Percentiles rank a stretch among this genome's conserved stretches.
phyloP scores from a whole-genome alignment of 2,329 filamentous ascomycete species.

The Aplosporella prunicola region DNA sequence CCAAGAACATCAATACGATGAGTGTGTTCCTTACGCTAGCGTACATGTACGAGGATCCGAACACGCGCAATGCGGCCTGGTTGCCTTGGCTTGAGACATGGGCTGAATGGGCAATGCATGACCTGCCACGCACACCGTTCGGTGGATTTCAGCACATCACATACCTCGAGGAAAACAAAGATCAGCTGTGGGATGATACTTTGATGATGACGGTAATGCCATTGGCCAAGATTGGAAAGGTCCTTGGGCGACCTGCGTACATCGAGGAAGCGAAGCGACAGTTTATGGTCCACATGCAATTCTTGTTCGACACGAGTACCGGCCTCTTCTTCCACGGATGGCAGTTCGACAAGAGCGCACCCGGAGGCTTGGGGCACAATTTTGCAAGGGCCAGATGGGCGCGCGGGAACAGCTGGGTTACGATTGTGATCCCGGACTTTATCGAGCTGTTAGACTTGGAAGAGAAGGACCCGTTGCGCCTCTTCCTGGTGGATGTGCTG shows the following conservation, averaged over 20 bases:
- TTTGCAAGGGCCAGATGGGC: slow-evolving; percentile 49
- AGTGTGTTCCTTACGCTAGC: slow-evolving; percentile 66
- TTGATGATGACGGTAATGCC: slow-evolving; percentile 83
- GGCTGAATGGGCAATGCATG: slow-evolving; percentile 76
- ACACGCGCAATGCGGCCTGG: slow-evolving; percentile 55
- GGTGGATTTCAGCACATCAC: slow-evolving; percentile 70
- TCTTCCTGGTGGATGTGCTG: slow-evolving; percentile 53
- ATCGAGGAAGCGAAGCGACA: slow-evolving; percentile 69
- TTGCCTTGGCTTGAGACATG: slow-evolving; percentile 70
- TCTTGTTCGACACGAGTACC: slow-evolving; percentile 61
- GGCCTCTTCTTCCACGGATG: slow-evolving; percentile 77
- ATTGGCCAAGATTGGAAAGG: slow-evolving; percentile 66
- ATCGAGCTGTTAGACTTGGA: slow-evolving; percentile 60
- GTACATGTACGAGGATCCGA: slow-evolving; percentile 60
- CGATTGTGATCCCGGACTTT: slow-evolving; percentile 75
- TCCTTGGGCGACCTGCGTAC: slow-evolving; percentile 62
- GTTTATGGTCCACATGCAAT: slow-evolving; percentile 69
- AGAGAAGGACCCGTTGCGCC: slow-evolving; percentile 49
- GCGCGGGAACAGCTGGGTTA: slow-evolving; percentile 63
- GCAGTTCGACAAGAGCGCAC: slow-evolving; percentile 51
- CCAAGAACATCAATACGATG: slow-evolving; percentile 84
- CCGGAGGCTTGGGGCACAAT: slow-evolving; percentile 45
- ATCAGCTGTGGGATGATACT: slow-evolving; percentile 78
- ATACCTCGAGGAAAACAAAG: slow-evolving; percentile 58
- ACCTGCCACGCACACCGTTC: slow-evolving; percentile 60